These are phyloP conservation scores for Leishmania turanica DNA, from an alignment of 208 protist genomes.

Conservation along the genomic window DNA sequence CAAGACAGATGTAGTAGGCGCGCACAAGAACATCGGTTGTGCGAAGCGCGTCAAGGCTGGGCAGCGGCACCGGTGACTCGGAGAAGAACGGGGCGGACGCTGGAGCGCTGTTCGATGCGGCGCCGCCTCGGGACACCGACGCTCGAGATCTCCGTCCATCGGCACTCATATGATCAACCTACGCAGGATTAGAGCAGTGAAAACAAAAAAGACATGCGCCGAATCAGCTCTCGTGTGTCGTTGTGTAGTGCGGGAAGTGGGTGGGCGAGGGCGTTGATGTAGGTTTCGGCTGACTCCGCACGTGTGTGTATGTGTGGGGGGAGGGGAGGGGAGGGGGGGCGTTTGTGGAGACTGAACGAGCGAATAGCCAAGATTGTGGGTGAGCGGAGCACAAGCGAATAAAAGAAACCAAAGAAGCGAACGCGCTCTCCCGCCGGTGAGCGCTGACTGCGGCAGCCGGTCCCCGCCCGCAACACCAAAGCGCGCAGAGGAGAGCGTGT, in stretches of 20 bases:
- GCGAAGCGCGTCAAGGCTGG: constrained; percentile 25
- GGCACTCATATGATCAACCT: constrained; percentile 9
- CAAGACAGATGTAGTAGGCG: constrained; percentile 22
- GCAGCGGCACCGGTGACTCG: constrained; percentile 26
- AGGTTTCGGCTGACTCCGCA: not conserved
- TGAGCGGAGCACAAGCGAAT: not conserved
- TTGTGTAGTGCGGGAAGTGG: not conserved
- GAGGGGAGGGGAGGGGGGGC: not conserved
- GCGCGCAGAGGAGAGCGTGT: not conserved
- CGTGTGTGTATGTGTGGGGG: not conserved
- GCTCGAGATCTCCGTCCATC: constrained; percentile 22
- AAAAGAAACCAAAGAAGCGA: not conserved
- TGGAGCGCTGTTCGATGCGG: not conserved
- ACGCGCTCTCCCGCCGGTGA: not conserved
- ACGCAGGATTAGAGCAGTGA: too few species aligned
- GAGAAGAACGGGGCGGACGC: constrained; percentile 13
- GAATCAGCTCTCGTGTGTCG: too few species aligned
- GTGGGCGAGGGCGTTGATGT: not conserved
- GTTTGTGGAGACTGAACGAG: not conserved
- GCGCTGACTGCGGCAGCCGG: not conserved
- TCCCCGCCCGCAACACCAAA: not conserved
- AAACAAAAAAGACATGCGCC: not conserved
- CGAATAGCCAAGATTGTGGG: not conserved
- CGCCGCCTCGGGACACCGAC: constrained; percentile 14
- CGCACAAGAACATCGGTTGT: constrained; percentile 22